Evolutionary conservation across 2,329 filamentous ascomycete species (phyloP), one percentile per base, ranked within the genome.

Genomic region (Botryotinia globosa): DNA sequence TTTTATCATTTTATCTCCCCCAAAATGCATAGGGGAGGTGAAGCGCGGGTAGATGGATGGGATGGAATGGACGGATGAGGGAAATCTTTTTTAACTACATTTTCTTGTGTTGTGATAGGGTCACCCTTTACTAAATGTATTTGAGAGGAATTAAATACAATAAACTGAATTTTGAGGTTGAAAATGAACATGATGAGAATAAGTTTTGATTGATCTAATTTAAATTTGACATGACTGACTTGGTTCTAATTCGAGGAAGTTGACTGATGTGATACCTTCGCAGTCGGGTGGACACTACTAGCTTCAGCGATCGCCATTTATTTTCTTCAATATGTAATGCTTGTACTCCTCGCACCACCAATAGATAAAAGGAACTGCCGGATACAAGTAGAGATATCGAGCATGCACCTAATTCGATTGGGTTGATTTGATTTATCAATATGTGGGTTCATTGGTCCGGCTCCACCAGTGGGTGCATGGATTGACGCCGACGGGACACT

Each of bases 91-190:
- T 42, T 42, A 56, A 56, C 29, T 32, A 39, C 37, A 34, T 71
- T 65, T 70, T 68, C 48, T 56, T 56, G 10, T 68, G 65, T 68
- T 56, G 51, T 68, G 65, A 20, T 32, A 37, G 65, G 18, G 48
- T 29, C 16, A 56, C 54, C 48, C 56, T 39, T 56, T 68, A 32
- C 39, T 44, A 58, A 65, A 29, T 42, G 65, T 68, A 68, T 68
- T 68, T 64, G 65, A 42, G 48, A 42, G n/a, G 37, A 42, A 68
- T 42, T 56, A 42, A 68, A 68, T 68, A 68, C 48, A 56, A 56
- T 42, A 22, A 67, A 68, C 34, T 32, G 37, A 68, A 20, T 12
- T 16, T 29, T 56, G 48, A 67, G 45, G 18, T 22, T 25, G n/a
- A 67, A 34, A n/a, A 39, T 39, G 29, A 48, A 29, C 16, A 54